phyloP scores from a whole-genome alignment of 495 filamentous ascomycete genomes.

The Aspergillus avenaceus region DNA sequence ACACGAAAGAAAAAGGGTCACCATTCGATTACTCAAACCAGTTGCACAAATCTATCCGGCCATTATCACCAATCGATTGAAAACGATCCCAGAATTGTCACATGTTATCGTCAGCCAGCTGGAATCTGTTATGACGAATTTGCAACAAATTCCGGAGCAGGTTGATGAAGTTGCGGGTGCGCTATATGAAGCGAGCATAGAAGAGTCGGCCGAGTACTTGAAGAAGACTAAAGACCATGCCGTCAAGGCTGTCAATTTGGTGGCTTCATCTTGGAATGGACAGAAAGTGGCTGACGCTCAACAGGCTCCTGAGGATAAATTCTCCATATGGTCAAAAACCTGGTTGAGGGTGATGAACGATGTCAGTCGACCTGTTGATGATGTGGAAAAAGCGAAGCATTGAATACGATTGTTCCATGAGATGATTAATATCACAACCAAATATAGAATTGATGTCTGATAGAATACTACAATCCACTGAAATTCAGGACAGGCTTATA shows the following conservation, averaged over 20 bases:
- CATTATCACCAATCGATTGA: conserved; percentile 33
- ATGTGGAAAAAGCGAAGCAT: neutral
- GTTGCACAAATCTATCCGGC: conserved; percentile 40
- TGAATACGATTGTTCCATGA: neutral
- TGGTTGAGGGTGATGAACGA: conserved; percentile 46
- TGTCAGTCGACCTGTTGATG: conserved; percentile 30
- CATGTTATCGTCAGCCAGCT: conserved; percentile 17
- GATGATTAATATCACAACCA: too few species aligned
- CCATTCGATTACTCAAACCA: conserved; percentile 38
- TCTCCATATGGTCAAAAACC: conserved; percentile 42
- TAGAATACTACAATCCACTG: too few species aligned
- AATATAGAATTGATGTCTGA: too few species aligned
- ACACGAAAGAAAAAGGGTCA: conserved; percentile 34
- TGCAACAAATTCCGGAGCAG: conserved; percentile 38
- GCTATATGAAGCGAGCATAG: conserved; percentile 39
- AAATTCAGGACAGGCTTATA: too few species aligned
- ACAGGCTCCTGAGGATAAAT: conserved; percentile 37
- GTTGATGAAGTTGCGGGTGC: conserved; percentile 48
- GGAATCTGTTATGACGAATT: conserved; percentile 26
- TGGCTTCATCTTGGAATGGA: conserved; percentile 23
- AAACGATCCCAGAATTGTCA: conserved; percentile 19
- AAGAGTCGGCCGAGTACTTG: conserved; percentile 25
- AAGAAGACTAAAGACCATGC: conserved; percentile 24
- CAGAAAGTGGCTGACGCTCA: conserved; percentile 7
- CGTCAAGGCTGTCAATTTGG: conserved; percentile 23